Base-by-base conservation (phyloP, 1,284 basidiomycete genomes). In the Sanghuangporus weigelae region DNA sequence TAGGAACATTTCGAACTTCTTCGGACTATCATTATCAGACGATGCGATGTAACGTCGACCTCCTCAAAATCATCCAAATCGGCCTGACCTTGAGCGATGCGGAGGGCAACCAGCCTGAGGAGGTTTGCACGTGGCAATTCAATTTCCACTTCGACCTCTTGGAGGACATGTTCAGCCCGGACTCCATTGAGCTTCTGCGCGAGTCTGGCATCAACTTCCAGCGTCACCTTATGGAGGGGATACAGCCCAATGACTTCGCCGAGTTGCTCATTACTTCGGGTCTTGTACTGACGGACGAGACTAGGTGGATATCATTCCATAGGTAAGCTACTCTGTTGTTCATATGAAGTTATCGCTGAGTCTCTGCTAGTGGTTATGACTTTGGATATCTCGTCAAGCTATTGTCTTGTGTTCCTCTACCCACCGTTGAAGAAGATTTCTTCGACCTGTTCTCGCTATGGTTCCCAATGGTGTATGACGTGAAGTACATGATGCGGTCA, bases 11-110 rank as follows among this genome's bases (percentile, higher is more conserved):
- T 82, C 95, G 95, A 75, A 96, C 95, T 0, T 95, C 94, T 11
- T 95, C 95, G 16, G 96, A 99, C 77, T 98, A 98, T 73, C 96
- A 99, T 77, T 99, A 98, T 77, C 96, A 99, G 77, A 99, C 97
- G 4, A 95, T 99, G 89, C 87, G 96, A 67, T 96, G 93, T 79
- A 99, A 99, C 75, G 97, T 99, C 71, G 96, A 99, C 82, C 81
- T 99, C 62, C 84, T 99, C 71, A 95, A 95, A 79, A 94, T 98
- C 76, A 98, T 99, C 63, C 96, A 99, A 79, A 87, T 99, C 63
- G 96, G 96, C 7, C 84, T 99, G 68, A 98, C 96, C 2, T 80
- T 99, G 44, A 91, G 93, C 58, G 95, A 99, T 74, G 95, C 95
- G 74, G 85, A 97, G 38, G 96, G 96, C 7, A 89, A 95, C 71